Percentiles rank a stretch among this genome's conserved stretches.
phyloP scores from a whole-genome alignment of 176 grass and related monocot genomes.

The Coix lacrymajobi region DNA sequence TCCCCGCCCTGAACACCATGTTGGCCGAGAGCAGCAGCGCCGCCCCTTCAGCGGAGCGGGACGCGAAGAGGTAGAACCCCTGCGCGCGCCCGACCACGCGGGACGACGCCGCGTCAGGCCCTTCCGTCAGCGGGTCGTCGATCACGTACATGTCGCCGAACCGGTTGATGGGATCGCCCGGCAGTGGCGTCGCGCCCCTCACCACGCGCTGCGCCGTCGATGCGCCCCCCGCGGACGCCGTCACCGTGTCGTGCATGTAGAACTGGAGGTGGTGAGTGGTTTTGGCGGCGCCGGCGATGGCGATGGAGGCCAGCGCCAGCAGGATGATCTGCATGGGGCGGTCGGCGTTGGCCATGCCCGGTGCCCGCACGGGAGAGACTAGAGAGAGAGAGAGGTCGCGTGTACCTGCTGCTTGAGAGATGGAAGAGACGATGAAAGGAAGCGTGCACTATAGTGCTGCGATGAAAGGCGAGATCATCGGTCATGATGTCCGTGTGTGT shows the following conservation, averaged over 20 bases:
- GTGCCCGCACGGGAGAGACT: neutral
- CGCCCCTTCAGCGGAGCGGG: neutral
- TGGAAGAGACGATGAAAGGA: neutral
- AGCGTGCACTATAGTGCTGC: too few species aligned
- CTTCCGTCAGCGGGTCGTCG: constrained; percentile 58
- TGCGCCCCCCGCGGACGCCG: neutral
- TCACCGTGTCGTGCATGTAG: constrained; percentile 62
- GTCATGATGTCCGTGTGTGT: too few species aligned
- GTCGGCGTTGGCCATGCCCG: neutral
- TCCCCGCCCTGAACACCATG: constrained; percentile 36
- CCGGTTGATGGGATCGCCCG: neutral
- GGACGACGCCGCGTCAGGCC: constrained; percentile 20
- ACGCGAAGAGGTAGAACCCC: constrained; percentile 42
- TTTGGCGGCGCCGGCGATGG: neutral
- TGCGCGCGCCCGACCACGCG: constrained; percentile 40
- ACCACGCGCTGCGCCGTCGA: constrained; percentile 34
- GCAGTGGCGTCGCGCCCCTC: constrained; percentile 7
- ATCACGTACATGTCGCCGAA: constrained; percentile 52
- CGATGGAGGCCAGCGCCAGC: neutral
- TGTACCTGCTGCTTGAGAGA: neutral
- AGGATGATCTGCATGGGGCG: neutral
- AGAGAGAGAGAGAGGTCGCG: too few species aligned
- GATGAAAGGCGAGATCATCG: neutral
- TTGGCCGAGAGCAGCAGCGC: constrained; percentile 38
- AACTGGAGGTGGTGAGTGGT: constrained; percentile 61